Evolutionary conservation across 2,329 filamentous ascomycete species (phyloP).

Genomic region (Cladosporium sp.): DNA sequence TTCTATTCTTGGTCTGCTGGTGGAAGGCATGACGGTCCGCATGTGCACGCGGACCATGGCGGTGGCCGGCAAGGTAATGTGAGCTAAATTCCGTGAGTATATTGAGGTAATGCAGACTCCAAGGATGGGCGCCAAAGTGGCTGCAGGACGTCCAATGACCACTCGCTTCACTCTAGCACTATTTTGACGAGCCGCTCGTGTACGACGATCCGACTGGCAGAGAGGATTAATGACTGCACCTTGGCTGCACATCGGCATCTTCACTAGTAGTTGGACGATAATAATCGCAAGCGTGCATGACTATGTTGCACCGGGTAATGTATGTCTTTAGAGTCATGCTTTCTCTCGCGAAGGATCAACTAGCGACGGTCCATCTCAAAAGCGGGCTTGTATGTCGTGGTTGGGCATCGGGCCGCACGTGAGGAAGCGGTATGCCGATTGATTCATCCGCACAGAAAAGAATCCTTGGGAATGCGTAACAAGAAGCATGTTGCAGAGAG

Average conservation of each 20-base stretch:
- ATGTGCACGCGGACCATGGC: constrained; percentile 4
- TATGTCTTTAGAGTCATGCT: constrained; percentile 11
- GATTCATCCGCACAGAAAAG: too few relatives aligned
- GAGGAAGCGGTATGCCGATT: too few relatives aligned
- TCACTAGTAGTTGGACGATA: constrained; percentile 3
- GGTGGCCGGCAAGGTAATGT: constrained; percentile 12
- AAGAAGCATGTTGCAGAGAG: too few relatives aligned
- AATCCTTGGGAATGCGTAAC: too few relatives aligned
- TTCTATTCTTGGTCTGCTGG: constrained; percentile 46
- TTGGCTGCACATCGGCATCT: constrained; percentile 4
- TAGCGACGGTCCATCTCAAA: too few relatives aligned
- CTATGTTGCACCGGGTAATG: constrained; percentile 11
- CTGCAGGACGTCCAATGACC: constrained; percentile 9
- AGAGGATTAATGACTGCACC: constrained; percentile 5
- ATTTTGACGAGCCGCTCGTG: constrained; percentile 10
- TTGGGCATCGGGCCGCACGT: constrained; percentile 6
- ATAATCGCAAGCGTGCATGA: constrained; percentile 12
- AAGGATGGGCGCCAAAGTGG: constrained; percentile 11
- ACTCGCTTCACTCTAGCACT: not conserved
- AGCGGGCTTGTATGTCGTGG: not conserved
- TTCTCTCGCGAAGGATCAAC: too few relatives aligned
- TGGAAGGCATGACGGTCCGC: constrained; percentile 4
- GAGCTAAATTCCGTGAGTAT: constrained; percentile 11
- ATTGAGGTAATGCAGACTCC: constrained; percentile 5
- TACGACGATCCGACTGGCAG: constrained; percentile 14